Evolutionary conservation across 768 basidiomycete genomes (phyloP).

Genomic region (Psilocybe sp.): DNA sequence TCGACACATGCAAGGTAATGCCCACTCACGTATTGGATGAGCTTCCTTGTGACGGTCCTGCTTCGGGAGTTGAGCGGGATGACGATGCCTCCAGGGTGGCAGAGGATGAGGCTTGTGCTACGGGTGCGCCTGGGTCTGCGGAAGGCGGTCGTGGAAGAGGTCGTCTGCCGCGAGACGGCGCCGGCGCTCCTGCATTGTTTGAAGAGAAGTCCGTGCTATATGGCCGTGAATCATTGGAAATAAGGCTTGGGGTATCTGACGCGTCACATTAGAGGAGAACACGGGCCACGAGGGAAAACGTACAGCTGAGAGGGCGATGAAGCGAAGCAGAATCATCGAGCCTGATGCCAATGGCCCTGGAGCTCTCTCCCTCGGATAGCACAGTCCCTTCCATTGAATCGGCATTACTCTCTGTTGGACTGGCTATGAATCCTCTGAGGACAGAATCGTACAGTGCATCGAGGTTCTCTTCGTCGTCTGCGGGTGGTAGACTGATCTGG

Average conservation of each 20-base stretch:
- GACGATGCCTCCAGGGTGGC: not conserved
- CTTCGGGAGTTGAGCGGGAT: not conserved
- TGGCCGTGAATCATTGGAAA: constrained; percentile 1
- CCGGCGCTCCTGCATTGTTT: not conserved
- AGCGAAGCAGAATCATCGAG: not conserved
- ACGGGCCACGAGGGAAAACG: not conserved
- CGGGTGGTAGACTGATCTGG: constrained; percentile 2
- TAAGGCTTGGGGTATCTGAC: constrained; percentile 10
- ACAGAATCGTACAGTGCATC: constrained; percentile 19
- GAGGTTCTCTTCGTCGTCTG: constrained; percentile 16
- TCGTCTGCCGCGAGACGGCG: constrained; percentile 9
- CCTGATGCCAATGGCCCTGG: constrained; percentile 1
- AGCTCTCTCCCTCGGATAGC: constrained; percentile 9
- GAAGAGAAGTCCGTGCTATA: too few species aligned
- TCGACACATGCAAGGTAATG: not conserved
- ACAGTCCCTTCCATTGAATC: constrained; percentile 4
- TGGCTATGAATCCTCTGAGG: constrained; percentile 11
- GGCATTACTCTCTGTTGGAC: constrained; percentile 5
- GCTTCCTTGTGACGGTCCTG: not conserved
- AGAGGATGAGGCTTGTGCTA: not conserved
- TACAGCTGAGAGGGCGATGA: constrained; percentile 9
- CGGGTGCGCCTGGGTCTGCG: constrained; percentile 1
- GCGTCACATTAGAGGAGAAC: not conserved
- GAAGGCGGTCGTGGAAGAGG: constrained; percentile 17
- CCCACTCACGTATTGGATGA: constrained; percentile 12